Conservation (phyloP, 352 stramenopile genomes). For the Phytophthora pseudosyringae region DNA sequence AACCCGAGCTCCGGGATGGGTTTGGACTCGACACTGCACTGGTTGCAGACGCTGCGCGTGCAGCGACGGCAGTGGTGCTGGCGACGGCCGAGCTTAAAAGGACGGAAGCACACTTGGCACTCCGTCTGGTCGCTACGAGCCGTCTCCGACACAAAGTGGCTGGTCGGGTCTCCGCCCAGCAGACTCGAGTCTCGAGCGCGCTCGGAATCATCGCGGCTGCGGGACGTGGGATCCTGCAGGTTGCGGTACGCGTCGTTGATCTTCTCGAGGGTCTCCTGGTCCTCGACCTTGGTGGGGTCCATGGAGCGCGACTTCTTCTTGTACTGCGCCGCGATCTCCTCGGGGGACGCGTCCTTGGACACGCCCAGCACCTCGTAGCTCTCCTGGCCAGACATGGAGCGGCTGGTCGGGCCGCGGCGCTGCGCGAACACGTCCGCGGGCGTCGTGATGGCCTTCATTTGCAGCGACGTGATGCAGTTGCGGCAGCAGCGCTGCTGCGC, state of each 20-base stretch:
- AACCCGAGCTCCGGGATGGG: constrained; percentile 85
- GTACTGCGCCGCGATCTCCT: constrained; percentile 83
- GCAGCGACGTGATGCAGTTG: constrained; percentile 80
- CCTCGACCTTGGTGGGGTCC: constrained; percentile 65
- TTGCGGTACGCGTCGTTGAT: constrained; percentile 84
- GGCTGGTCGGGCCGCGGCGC: constrained; percentile 64
- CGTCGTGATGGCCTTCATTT: constrained; percentile 90
- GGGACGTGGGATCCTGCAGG: constrained; percentile 65
- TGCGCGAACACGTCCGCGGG: constrained; percentile 86
- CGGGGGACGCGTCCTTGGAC: constrained; percentile 63
- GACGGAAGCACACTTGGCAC: constrained; percentile 89
- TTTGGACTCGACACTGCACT: constrained; percentile 84
- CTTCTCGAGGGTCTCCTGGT: constrained; percentile 75
- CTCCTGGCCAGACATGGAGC: constrained; percentile 45
- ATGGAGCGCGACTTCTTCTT: constrained; percentile 74
- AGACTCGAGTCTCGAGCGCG: constrained; percentile 65
- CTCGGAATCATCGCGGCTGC: constrained; percentile 67
- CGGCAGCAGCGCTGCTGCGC: constrained; percentile 80
- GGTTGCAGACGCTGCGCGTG: constrained; percentile 86
- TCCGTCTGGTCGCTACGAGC: constrained; percentile 87
- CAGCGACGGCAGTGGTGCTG: constrained; percentile 88
- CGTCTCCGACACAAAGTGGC: constrained; percentile 72
- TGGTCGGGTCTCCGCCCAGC: constrained; percentile 35
- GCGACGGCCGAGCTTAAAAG: constrained; percentile 84
- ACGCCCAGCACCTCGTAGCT: constrained; percentile 79